Percentiles rank a stretch among this genome's conserved stretches.
Evolutionary conservation across 2,329 filamentous ascomycete species (phyloP).

Genomic region (Aureobasidium subglaciale): DNA sequence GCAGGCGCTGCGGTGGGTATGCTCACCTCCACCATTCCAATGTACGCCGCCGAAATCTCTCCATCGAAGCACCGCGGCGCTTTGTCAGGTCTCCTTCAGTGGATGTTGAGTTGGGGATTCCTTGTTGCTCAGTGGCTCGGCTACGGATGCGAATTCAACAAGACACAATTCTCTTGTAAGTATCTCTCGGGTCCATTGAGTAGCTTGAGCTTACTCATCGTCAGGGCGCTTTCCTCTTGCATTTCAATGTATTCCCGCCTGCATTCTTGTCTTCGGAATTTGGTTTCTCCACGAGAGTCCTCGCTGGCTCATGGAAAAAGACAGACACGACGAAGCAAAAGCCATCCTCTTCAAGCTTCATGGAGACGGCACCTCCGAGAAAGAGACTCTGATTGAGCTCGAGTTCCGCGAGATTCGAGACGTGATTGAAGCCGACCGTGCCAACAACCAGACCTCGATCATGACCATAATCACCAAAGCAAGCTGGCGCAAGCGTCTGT

Average conservation of each 20-base stretch:
- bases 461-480: conserved; percentile 51
- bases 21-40: conserved; percentile 25
- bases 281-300: conserved; percentile 25
- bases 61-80: conserved; percentile 28
- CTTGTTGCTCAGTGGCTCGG: conserved; percentile 34
- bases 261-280: conserved; percentile 29
- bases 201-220: not conserved
- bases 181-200: no score
- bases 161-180: not conserved
- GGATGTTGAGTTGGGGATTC: conserved; percentile 34
- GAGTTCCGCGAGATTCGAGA: conserved; percentile 55
- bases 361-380: conserved; percentile 35
- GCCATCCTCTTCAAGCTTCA: conserved; percentile 42
- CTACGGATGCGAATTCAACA: conserved; percentile 30
- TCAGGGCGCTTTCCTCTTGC: conserved; percentile 30
- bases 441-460: conserved; percentile 48
- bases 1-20: conserved; percentile 25
- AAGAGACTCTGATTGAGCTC: conserved; percentile 36
- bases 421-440: conserved; percentile 54
- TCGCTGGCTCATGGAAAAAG: conserved; percentile 24
- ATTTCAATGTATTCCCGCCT: conserved; percentile 34
- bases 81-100: conserved; percentile 27
- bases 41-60: conserved; percentile 30
- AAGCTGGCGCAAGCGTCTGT: conserved; percentile 41
- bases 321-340: conserved; percentile 20